Percentiles rank a stretch among this genome's conserved stretches.
Conservation (phyloP, 306 rosid species). For the Rosa chinensis region DNA sequence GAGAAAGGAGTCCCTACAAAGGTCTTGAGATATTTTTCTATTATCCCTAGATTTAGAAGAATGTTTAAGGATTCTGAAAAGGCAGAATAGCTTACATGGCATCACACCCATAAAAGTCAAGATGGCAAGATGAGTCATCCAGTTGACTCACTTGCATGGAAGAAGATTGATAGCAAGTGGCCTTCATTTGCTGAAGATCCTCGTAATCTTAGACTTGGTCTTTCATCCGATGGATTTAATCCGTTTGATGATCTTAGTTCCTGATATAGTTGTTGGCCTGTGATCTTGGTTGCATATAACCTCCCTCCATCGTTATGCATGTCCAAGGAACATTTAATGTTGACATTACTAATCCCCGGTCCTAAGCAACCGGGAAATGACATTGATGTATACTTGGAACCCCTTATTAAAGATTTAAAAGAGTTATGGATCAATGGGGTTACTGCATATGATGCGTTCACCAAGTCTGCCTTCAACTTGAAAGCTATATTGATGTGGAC, state of each 20-base stretch:
- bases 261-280: constrained; percentile 11
- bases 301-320: background rate
- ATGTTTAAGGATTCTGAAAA: background rate
- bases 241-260: background rate
- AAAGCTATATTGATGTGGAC: background rate
- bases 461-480: background rate
- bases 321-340: constrained; percentile 5
- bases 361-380: background rate
- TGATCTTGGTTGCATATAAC: constrained; percentile 1
- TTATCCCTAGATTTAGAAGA: background rate
- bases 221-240: constrained; percentile 8
- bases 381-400: constrained; percentile 6
- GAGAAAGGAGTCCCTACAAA: background rate
- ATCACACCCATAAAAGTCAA: background rate
- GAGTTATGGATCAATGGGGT: background rate
- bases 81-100: background rate
- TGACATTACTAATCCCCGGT: background rate
- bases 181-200: background rate
- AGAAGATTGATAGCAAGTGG: background rate
- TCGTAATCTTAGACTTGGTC: constrained; percentile 1
- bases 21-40: background rate
- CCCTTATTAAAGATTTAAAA: background rate
- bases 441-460: background rate
- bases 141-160: constrained; percentile 6
- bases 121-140: constrained; percentile 7